These are phyloP conservation scores for Sphagnum fallax DNA, from an alignment of 228 moss, liverwort and hornwort species.

Conservation along the genomic window DNA sequence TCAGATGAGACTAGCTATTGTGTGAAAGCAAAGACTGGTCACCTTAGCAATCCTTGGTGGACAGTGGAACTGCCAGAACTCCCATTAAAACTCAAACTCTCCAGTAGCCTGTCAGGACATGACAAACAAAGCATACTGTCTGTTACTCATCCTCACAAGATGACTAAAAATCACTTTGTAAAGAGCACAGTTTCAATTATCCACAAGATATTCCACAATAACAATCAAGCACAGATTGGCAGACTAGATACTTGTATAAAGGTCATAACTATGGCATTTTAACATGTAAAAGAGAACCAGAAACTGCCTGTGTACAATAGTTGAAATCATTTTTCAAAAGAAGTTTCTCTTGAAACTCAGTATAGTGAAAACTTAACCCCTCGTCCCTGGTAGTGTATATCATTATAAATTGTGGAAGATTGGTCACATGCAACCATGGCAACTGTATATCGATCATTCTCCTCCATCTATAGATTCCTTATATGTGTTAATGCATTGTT, in stretches of 20 bases:
- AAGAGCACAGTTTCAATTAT: not conserved
- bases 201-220: not conserved
- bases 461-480: not conserved
- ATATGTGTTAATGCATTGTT: not conserved
- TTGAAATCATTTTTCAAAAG: too few species aligned
- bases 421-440: not conserved
- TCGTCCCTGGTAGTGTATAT: not conserved
- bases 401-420: not conserved
- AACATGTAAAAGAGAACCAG: too few species aligned
- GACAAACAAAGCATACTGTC: not conserved
- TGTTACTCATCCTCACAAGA: conserved; percentile 3
- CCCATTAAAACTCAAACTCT: conserved; percentile 46
- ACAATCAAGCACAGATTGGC: not conserved
- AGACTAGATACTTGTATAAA: not conserved
- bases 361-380: not conserved
- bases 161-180: not conserved
- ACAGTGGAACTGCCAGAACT: not conserved
- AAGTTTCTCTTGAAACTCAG: too few species aligned
- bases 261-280: too few species aligned
- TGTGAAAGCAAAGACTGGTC: not conserved
- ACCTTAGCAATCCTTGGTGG: not conserved
- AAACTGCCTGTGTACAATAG: too few species aligned
- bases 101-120: conserved; percentile 35
- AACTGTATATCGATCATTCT: not conserved
- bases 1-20: not conserved